Evolutionary conservation across 1,284 basidiomycete species (phyloP).

Genomic region (Sporisorium iseilematis-ciliati): DNA sequence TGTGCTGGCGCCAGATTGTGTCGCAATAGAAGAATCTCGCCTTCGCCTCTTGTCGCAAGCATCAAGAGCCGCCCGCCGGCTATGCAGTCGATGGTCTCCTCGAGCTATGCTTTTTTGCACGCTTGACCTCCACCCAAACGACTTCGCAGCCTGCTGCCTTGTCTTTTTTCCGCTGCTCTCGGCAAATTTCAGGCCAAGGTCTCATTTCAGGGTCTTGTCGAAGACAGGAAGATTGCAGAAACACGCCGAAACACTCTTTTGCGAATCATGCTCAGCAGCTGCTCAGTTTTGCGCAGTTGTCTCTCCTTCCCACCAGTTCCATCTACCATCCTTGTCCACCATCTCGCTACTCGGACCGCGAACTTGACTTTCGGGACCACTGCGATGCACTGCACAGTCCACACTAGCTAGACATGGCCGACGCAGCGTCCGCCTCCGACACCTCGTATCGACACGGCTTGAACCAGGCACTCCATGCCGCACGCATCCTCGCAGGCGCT

Average conservation of each 20-base stretch:
- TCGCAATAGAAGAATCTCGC: background rate
- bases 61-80: background rate
- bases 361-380: background rate
- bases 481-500: slow-evolving; percentile 36
- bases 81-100: slow-evolving; percentile 1
- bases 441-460: slow-evolving; percentile 40
- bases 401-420: slow-evolving; percentile 15
- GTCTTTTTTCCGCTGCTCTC: background rate
- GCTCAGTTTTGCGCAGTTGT: background rate
- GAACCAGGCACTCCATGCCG: slow-evolving; percentile 29
- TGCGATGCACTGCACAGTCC: slow-evolving; percentile 8
- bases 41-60: background rate
- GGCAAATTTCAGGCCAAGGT: slow-evolving; percentile 1
- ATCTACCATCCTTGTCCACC: no score
- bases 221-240: slow-evolving; percentile 24
- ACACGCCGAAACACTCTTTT: slow-evolving; percentile 19
- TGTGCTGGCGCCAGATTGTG: background rate
- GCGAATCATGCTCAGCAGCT: background rate
- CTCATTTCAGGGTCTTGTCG: slow-evolving; percentile 15
- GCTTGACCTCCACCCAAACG: slow-evolving; percentile 3
- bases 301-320: background rate
- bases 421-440: slow-evolving; percentile 24
- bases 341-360: no score
- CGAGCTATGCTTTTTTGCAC: background rate
- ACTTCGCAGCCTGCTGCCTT: slow-evolving; percentile 5